Evolutionary conservation across 2,329 filamentous ascomycete genomes (phyloP), one percentile per base, ranked within the genome.

Genomic region (Neofusicoccum cordaticola): DNA sequence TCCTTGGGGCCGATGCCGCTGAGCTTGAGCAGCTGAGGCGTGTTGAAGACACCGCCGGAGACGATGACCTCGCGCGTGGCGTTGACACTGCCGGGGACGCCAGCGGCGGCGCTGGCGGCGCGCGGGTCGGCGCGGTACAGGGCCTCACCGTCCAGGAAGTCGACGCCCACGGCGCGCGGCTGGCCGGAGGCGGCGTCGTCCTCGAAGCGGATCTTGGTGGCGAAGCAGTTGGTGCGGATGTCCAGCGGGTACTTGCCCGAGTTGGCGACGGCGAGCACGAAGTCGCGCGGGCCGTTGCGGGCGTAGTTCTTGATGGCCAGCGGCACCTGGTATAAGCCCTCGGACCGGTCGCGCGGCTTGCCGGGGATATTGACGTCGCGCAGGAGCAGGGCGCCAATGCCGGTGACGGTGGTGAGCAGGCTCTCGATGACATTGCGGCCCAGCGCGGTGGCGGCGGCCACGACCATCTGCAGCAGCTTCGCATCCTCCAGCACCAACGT

Each of bases 171-270:
- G 2, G 79, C 79, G 35, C 71, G 88, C 2, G 86, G 80, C 67
- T 31, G 27, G 27, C 27, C 27, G 27, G 82, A 80, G 60, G 84
- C 83, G 17, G 83, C 85, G 71, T 86, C 86, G 3, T 88, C 84
- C 44, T 90, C 88, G 68, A 88, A 90, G 42, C 80, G 79, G 73
- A 92, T 77, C 74, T 88, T 88, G 61, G 89, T 88, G 67, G 85
- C 90, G 57, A 90, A 78, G 42, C 83, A 85, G 76, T 89, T 89
- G 2, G 83, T 79, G 48, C 80, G 78, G 62, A 88, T 78, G 65
- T 86, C 84, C 1, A 88, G 81, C 50, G 81, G 83, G 71, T 86
- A 87, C 67, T 76, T 82, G 70, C 82, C 82, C 44, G 77, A 79
- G 35, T 85, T 84, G 65, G 86, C 79, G 2, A 81, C 78, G 53